Evolutionary conservation across 345 rosid species (phyloP), one percentile per base, ranked within the genome.

Genomic region (Populus ilicifolia): DNA sequence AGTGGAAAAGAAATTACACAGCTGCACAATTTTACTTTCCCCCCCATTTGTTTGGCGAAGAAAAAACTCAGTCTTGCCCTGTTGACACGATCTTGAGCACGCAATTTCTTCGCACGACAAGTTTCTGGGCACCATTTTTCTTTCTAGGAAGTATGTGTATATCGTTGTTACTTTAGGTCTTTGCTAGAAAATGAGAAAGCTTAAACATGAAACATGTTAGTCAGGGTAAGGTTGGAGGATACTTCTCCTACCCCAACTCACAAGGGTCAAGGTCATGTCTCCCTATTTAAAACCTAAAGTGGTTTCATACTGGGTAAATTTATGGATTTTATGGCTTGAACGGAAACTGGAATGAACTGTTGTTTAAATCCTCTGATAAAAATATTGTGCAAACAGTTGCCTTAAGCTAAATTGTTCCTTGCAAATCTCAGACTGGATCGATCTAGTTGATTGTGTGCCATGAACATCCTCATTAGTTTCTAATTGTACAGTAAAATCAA

Each of bases 201-300:
- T 35, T 36, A 29, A n/a, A 4, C n/a, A 25, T 39, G 46, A 64
- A 70, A 36, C 69, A 50, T 59, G 76, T 50, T 79, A 74, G 74
- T 52, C 48, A 50, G 33, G 56, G 17, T 56, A 65, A 38, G 68
- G 71, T 41, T 81, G 85, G 80, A 41, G 8, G 68, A 76, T 72
- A 81, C 80, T 70, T 76, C 64, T 52, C 70, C 78, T 65, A 41
- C 69, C 76, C 78, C 74, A 70, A 64, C 54, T 67, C 20, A 29
- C 35, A 36, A 67, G 70, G 64, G 81, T 65, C 80, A 78, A 74
- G 66, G 66, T 54, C 33, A 27, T 36, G 65, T 20, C 62, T 33
- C 41, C 5, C 25, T 21, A 18, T 25, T 30, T 16, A 9, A 10
- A n/a, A 5, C 23, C 50, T 67, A 5, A 48, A 30, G 11, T 46